Base-by-base conservation (phyloP, 176 grass and related monocot species). In the Calamus simplicifolius region DNA sequence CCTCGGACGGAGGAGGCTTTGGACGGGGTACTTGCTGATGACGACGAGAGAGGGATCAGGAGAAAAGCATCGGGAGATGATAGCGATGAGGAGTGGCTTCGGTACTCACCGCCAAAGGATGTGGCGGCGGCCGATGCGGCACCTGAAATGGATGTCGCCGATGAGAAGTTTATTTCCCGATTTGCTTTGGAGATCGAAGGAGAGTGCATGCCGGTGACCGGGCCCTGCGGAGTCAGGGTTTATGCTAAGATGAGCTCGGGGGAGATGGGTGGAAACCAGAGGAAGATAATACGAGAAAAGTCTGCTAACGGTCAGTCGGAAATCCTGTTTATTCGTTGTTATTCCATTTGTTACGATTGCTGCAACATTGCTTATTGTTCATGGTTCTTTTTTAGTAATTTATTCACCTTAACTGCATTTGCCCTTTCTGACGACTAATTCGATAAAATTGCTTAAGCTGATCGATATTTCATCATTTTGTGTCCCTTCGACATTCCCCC, bases 151-250 rank as follows among this genome's bases (percentile, higher is more conserved):
- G 81, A 89, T 52, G 58, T 74, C 17, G 52, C 78, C 2, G 69
- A 50, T 38, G 81, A 86, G 66, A 82, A 72, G 54, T 72, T 69
- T 52, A 75, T 92, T 23, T 97, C 84, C 25, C 78, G 84, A 21
- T 92, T 88, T 27, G 87, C 78, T 13, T 79, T 76, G 7, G 87
- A 92, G 57, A 97, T 97, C 58, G 75, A 78, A 1, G 93, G 87
- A 48, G 81, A 85, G 30, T 85, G 66, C 68, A 66, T 92, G 56
- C 73, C 87, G 16, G 55, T 98, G 49, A 98, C 93, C 19, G 81
- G 75, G 23, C 84, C 87, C 58, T 79, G 70, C 56, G 87, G 93
- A 59, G 78, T 78, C 50, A 88, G 87, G 69, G 81, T 83, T 61
- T 92, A 98, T 66, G 81, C 93, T 1, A 88, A 92, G 81, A 72